These are phyloP conservation scores for Sporothrix phasma DNA, from an alignment of 2,329 filamentous ascomycete species.

Conservation along the genomic window DNA sequence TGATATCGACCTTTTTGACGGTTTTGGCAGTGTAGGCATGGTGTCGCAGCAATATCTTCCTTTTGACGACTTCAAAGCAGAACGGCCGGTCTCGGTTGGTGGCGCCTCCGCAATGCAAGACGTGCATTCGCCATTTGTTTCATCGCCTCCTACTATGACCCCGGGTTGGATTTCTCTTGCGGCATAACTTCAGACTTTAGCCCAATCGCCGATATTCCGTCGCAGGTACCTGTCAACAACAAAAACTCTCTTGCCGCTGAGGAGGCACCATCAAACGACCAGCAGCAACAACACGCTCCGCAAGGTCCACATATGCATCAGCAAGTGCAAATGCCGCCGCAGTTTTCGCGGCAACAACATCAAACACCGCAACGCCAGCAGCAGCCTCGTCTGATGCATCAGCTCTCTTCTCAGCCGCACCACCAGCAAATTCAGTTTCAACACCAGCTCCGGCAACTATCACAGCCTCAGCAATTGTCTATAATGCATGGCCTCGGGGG, in stretches of 20 bases:
- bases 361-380: constrained; percentile 5
- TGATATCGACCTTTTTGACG: constrained; percentile 54
- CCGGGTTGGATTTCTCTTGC: constrained; percentile 41
- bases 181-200: constrained; percentile 34
- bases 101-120: constrained; percentile 29
- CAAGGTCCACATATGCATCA: constrained; percentile 18
- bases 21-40: constrained; percentile 54
- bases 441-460: constrained; percentile 23
- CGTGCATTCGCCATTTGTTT: constrained; percentile 41
- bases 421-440: constrained; percentile 11
- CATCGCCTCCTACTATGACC: constrained; percentile 45
- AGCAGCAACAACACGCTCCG: background rate
- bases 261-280: background rate
- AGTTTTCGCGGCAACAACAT: constrained; percentile 21
- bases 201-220: constrained; percentile 45
- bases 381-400: too few relatives aligned
- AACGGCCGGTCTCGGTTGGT: constrained; percentile 31
- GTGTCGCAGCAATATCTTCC: constrained; percentile 39
- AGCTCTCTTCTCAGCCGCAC: constrained; percentile 5
- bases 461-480: constrained; percentile 26
- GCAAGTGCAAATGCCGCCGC: constrained; percentile 10
- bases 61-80: constrained; percentile 40
- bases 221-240: constrained; percentile 31
- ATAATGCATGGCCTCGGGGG: constrained; percentile 27
- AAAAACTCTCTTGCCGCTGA: background rate